Percentiles rank a stretch among this genome's conserved stretches.
phyloP scores from a whole-genome alignment of 169 alveolate species.

The Haemoproteus tartakovskyi region DNA sequence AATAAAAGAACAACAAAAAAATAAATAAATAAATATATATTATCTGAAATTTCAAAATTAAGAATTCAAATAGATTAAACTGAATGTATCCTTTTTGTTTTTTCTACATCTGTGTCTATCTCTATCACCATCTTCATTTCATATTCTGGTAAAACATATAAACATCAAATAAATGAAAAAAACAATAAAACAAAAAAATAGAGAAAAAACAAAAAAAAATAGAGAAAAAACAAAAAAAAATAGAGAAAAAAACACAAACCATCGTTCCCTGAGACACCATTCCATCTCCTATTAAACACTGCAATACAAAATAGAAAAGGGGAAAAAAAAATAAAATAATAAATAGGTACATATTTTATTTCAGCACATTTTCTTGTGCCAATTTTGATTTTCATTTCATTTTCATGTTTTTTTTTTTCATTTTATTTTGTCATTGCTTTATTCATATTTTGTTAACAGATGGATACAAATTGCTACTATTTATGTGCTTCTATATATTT shows the following conservation, averaged over 20 bases:
- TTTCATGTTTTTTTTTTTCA: no score
- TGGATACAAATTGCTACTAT: neutral
- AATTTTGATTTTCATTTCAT: neutral
- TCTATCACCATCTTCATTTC: no score
- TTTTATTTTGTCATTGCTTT: neutral
- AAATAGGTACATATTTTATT: neutral
- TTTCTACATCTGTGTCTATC: no score
- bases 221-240: conserved; percentile 10
- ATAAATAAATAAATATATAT: no score
- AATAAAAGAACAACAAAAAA: no score
- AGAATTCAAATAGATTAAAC: no score
- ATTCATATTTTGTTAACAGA: neutral
- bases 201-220: neutral
- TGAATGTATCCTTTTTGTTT: no score
- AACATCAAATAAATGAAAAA: conserved; percentile 1
- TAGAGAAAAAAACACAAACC: conserved; percentile 45
- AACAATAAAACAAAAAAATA: conserved; percentile 1
- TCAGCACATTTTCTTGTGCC: neutral
- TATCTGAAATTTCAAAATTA: no score
- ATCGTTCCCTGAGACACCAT: conserved; percentile 76
- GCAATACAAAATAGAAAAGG: conserved; percentile 3
- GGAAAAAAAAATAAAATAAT: no score
- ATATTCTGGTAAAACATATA: no score
- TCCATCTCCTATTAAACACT: conserved; percentile 78
- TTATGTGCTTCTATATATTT: neutral